Evolutionary conservation across 768 basidiomycete species (phyloP).

Genomic region (Amanita rubescens): DNA sequence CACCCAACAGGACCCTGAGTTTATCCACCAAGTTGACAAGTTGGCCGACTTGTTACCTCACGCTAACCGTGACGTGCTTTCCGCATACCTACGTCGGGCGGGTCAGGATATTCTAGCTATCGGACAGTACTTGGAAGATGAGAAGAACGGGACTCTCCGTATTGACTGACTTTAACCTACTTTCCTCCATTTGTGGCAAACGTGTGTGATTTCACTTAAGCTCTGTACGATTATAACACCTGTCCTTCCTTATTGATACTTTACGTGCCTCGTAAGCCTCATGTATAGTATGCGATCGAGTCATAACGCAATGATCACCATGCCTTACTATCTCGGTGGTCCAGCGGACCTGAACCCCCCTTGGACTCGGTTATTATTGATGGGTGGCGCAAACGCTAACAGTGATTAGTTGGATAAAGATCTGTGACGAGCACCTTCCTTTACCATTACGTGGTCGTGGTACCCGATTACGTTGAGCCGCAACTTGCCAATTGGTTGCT

Average conservation of each 20-base stretch:
- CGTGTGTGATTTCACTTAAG: background rate
- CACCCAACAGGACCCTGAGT: conserved; percentile 41
- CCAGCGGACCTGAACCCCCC: conserved; percentile 41
- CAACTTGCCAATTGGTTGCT: background rate
- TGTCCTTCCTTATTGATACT: conserved; percentile 1
- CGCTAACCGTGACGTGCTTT: conserved; percentile 59
- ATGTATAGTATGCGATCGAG: background rate
- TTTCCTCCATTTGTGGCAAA: background rate
- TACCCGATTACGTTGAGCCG: background rate
- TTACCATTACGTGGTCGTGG: conserved; percentile 2
- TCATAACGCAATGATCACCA: background rate
- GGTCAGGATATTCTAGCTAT: conserved; percentile 84
- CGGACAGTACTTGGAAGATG: conserved; percentile 79
- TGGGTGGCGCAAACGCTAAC: conserved; percentile 36
- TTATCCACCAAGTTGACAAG: conserved; percentile 62
- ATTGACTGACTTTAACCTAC: conserved; percentile 11
- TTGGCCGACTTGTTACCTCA: conserved; percentile 65
- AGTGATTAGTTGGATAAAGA: background rate
- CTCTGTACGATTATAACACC: background rate
- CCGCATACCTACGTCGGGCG: conserved; percentile 62
- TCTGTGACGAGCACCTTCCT: background rate
- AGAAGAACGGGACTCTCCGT: conserved; percentile 62
- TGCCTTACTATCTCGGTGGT: conserved; percentile 11
- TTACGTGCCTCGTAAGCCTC: background rate
- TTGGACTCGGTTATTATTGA: conserved; percentile 26